Evolutionary conservation across 2,329 filamentous ascomycete genomes (phyloP).

Genomic region (Graphiopsis chlorocephala): DNA sequence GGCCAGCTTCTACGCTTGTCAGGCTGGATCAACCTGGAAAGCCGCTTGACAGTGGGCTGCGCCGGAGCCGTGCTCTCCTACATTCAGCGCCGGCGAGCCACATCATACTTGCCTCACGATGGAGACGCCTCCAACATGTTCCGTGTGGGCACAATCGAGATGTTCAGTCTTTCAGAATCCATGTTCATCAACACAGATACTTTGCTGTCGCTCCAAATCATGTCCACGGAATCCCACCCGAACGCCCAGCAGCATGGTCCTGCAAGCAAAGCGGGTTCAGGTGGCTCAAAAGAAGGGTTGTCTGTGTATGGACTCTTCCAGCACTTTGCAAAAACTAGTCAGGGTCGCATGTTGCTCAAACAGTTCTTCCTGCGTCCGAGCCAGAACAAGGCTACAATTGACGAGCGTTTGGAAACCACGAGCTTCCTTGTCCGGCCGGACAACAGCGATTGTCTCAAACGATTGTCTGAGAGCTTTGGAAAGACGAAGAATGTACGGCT

Average conservation of each 20-base stretch:
- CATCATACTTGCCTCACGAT: slow-evolving; percentile 62
- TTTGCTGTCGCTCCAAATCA: slow-evolving; percentile 76
- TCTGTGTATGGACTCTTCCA: slow-evolving; percentile 84
- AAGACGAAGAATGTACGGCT: slow-evolving; percentile 74
- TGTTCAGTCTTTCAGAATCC: slow-evolving; percentile 66
- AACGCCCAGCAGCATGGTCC: slow-evolving; percentile 75
- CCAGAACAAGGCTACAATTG: slow-evolving; percentile 64
- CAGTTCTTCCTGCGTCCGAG: slow-evolving; percentile 79
- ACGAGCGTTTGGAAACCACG: slow-evolving; percentile 69
- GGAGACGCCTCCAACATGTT: slow-evolving; percentile 55
- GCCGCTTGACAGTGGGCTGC: slow-evolving; percentile 72
- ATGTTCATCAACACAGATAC: slow-evolving; percentile 82
- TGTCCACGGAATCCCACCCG: slow-evolving; percentile 78
- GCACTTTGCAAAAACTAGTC: slow-evolving; percentile 69
- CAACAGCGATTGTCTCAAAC: slow-evolving; percentile 58
- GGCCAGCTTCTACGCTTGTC: slow-evolving; percentile 67
- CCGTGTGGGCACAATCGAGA: slow-evolving; percentile 63
- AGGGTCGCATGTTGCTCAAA: slow-evolving; percentile 72
- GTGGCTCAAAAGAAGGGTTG: slow-evolving; percentile 71
- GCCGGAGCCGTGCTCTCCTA: slow-evolving; percentile 83
- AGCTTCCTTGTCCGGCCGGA: slow-evolving; percentile 63
- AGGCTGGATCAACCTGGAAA: slow-evolving; percentile 71
- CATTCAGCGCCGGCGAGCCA: slow-evolving; percentile 65
- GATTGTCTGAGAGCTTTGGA: slow-evolving; percentile 61
- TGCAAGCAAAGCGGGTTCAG: slow-evolving; percentile 51